phyloP scores from a whole-genome alignment of 495 filamentous ascomycete species.

The Aspergillus conjunctus region DNA sequence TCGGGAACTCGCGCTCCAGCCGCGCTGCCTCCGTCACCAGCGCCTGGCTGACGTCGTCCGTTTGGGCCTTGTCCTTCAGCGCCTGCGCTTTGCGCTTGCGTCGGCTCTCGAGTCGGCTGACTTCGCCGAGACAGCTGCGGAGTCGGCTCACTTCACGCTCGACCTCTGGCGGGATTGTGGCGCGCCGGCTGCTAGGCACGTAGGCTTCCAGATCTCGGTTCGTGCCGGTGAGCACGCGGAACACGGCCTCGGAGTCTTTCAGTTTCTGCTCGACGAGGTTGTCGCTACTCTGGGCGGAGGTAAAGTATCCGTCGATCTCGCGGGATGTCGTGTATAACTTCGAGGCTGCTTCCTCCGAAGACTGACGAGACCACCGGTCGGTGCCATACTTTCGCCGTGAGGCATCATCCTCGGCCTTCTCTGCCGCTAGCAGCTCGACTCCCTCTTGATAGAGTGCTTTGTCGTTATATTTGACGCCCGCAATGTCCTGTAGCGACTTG shows the following conservation, averaged over 20 bases:
- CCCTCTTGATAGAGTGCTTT: conserved; percentile 78
- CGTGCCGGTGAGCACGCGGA: conserved; percentile 73
- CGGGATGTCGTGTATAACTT: conserved; percentile 74
- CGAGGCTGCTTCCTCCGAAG: conserved; percentile 67
- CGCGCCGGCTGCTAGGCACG: conserved; percentile 81
- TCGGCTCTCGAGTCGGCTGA: conserved; percentile 75
- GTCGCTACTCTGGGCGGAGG: conserved; percentile 81
- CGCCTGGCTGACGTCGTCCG: conserved; percentile 84
- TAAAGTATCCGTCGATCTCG: conserved; percentile 87
- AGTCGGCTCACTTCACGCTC: conserved; percentile 76
- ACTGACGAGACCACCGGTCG: conserved; percentile 74
- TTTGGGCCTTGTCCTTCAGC: conserved; percentile 72
- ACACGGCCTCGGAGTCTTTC: conserved; percentile 68
- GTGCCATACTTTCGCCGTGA: conserved; percentile 82
- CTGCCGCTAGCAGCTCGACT: conserved; percentile 69
- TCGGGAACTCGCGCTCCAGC: conserved; percentile 81
- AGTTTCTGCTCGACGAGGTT: conserved; percentile 78
- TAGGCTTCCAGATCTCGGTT: conserved; percentile 82
- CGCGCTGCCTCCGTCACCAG: conserved; percentile 81
- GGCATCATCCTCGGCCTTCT: conserved; percentile 79
- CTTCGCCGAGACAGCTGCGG: conserved; percentile 77
- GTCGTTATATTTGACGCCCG: conserved; percentile 79
- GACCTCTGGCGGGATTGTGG: conserved; percentile 74
- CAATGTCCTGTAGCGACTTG: conserved; percentile 79
- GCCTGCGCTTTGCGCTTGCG: conserved; percentile 74